Evolutionary conservation across 768 basidiomycete genomes (phyloP), one percentile per base, ranked within the genome.

Genomic region (Calocera cornea): DNA sequence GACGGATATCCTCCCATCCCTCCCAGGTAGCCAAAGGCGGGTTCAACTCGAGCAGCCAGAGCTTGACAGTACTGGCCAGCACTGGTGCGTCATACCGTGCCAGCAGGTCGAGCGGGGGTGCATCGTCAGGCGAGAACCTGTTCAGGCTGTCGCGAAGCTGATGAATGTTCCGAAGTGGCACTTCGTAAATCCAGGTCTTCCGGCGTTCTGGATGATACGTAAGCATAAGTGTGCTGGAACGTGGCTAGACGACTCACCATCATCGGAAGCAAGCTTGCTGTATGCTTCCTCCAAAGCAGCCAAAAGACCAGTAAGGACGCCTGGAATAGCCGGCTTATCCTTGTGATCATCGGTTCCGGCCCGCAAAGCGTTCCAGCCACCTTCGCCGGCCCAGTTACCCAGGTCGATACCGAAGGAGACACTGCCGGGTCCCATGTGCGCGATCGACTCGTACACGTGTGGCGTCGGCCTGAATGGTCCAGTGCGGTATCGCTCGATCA

Each of bases 141-240:
- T 97, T 95, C 65, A 97, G 79, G 3, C 82, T 81, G 76, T 93
- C 90, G 67, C 95, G 87, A 34, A 97, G 85, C 68, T 88, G 88
- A 72, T 98, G 95, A 17, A 89, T 83, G 29, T 86, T 84, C 1
- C 85, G 80, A 5, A 98, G 82, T 0, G 94, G 93, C 2, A 80
- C 78, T 72, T 97, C 92, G 76, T 97, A 98, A 66, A 97, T 90
- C 95, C 95, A 97, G 2, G 87, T 79, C 78, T 88, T 92, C 68
- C 95, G 86, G 74, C 85, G 88, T 75, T 95, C 94, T 87, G 73
- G 14, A 38, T 5, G 14, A 38, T 2, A 38, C 24, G 16, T 24
- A 16, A 8, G 16, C 11, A 33, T 1, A 12, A 22, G 17, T 8
- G 12, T 19, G 27, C 44, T 22, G 24, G 41, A 2, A 36, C 7